Base-by-base conservation (phyloP, 2,329 filamentous ascomycete genomes). In the Lachnellula hyalina region DNA sequence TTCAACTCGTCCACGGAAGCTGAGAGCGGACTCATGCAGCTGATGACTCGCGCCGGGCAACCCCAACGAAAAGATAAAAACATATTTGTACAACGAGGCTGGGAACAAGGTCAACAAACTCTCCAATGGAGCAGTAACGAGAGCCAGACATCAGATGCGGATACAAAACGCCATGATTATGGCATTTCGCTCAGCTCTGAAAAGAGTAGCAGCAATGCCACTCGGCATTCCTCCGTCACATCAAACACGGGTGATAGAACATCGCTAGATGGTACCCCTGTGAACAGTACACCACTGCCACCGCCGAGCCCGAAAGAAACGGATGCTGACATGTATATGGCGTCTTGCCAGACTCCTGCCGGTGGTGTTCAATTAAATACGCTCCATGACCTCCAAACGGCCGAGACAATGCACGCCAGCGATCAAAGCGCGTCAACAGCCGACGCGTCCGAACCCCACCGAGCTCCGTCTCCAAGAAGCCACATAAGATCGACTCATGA, bases 1-100 rank as follows among this genome's bases (percentile, higher is more conserved):
- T 17, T 35, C 34, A 36, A 56, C 54, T 44, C 51, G 51, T 51
- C 51, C 12, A 19, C 40, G 50, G 52, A 41, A 15, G 25, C 45
- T 11, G 41, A 36, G 5, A 42, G 36, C 47, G 44, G 51, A 11
- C 35, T 35, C 34, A 36, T 41, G 47, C 54, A 56, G 49, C 15
- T 21, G 19, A 11, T 6, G 17, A 51, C 45, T n/a, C 12, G 23
- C 14, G n/a, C 14, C 21, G 25, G 21, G 42, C n/a, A 40, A 21
- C 52, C 34, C 3, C 49, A 40, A 17, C 47, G 34, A 32, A 23
- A 47, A 28, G 40, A 51, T 4, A 35, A 15, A 14, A 25, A 28
- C 47, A 3, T 34, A 15, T 51, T 51, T 49, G 15, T 23, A 7
- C 17, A 45, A 44, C 25, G 21, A 14, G 21, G 23, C n/a, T 23